Evolutionary conservation across 2,329 filamentous ascomycete species (phyloP).

Genomic region (Penicillium sp.): DNA sequence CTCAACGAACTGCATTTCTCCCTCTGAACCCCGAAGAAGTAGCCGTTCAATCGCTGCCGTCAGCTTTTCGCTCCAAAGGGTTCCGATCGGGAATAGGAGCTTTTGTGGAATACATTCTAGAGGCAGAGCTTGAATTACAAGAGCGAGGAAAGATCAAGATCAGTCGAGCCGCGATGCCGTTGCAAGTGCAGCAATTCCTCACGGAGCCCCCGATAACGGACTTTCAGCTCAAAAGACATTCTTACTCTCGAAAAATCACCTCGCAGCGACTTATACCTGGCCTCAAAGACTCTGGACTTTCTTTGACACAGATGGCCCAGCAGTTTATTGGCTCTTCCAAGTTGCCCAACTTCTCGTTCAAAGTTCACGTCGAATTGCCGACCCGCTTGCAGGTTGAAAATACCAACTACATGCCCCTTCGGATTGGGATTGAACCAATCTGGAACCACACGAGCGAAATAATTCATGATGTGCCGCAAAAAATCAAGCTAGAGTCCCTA

Average conservation of each 20-base stretch:
- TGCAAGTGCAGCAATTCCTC: neutral
- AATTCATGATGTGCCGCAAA: neutral
- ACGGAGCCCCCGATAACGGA: neutral
- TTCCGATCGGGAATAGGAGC: neutral
- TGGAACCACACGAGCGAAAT: neutral
- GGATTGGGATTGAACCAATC: neutral
- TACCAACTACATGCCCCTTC: neutral
- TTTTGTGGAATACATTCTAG: neutral
- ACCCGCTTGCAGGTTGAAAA: neutral
- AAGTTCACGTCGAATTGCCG: neutral
- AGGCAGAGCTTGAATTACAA: neutral
- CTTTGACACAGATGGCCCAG: neutral
- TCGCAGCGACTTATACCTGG: neutral
- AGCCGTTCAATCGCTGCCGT: neutral
- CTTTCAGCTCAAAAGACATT: neutral
- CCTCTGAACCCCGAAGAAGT: neutral
- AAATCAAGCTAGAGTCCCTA: neutral
- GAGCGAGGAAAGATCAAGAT: neutral
- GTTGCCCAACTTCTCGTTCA: neutral
- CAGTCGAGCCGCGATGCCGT: neutral
- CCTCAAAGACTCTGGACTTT: neutral
- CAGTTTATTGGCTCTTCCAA: neutral
- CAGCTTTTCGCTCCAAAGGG: neutral
- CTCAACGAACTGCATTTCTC: neutral
- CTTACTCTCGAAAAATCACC: neutral